Base-by-base conservation (phyloP, 352 stramenopile genomes). In the Phytophthora pinifolia region DNA sequence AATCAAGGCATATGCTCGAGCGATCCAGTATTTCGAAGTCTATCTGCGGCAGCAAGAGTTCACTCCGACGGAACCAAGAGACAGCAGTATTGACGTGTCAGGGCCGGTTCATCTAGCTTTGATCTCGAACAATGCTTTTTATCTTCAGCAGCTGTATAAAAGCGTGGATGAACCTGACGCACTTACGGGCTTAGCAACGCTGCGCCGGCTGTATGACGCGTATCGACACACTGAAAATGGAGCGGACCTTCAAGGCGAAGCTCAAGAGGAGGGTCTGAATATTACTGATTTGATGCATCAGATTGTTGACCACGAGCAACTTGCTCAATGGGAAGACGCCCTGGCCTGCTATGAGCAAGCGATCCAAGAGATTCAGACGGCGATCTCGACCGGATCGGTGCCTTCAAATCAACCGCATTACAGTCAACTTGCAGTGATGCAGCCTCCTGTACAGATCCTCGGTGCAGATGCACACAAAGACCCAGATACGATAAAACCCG, bases 21-120 rank as follows among this genome's bases (percentile, higher is more conserved):
- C 79, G 32, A 82, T 89, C 42, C 80, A 88, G 56, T 91, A 89
- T 50, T 91, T 88, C 59, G 80, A 91, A 64, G 65, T 80, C 7
- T 71, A 81, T 48, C 51, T 91, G 36, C 79, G 80, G 3, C 79
- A 89, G 46, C 72, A 86, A 54, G 62, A 80, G 17, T 62, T 54
- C 31, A 54, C 38, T 7, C 38, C 54, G 17, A 56, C 55, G 9
- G 56, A 71, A 53, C 14, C 39, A 52, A 54, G 46, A 32, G 50
- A 51, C 20, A 57, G 14, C 15, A 59, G 38, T 51, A 43, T 58
- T 44, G 61, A 70, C 15, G 42, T 62, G 35, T 13, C 41, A 9
- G 53, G 64, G 9, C 74, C 78, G 2, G 57, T 89, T 27, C 53
- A 64, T 18, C 67, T 86, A 15, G 65, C 69, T 6, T 43, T 88